Evolutionary conservation across 805 yeast species (phyloP), one percentile per base, ranked within the genome.

Genomic region (Scheffersomyces spartinae): DNA sequence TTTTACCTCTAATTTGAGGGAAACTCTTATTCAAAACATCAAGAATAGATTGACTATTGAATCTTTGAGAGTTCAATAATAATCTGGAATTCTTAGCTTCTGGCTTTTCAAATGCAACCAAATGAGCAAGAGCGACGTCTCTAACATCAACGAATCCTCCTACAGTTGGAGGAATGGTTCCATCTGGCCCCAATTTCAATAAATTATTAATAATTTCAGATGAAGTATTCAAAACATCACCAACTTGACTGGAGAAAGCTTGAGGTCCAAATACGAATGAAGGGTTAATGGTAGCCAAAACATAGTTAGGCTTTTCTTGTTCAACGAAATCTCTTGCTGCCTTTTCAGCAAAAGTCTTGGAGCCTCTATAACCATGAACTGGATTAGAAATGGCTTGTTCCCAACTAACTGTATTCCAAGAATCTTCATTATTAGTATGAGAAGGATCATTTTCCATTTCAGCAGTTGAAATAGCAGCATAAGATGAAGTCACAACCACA

Each of bases 71-170:
- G 25, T 26, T 35, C 32, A 50, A 20, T 23, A 47, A 27, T 24
- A 52, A 41, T 21, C 57, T 38, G 32, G 49, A 28, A 21, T 39
- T 37, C 13, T 36, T 32, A 6, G 49, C 39, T 18, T 37, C 38
- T 5, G 41, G 39, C 19, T 39, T 40, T 32, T 52, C 58, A 32
- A 60, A 43, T 4, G 64, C 65, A 17, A 44, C 36, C n/a, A 62
- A 29, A 39, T 64, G 71, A 11, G 66, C 57, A 23, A 34, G 35
- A 7, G 69, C 69, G 13, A 64, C 69, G 29, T 64, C 70, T 42
- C 70, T 52, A 7, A 64, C 70, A 42, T 57, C 71, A 26, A 43
- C 44, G 41, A 45, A 54, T 16, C 43, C 49, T 18, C 48, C 59
- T 17, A 17, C 30, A 15, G 22, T 14, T 10, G 27, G 26, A 10